phyloP scores from a whole-genome alignment of 768 basidiomycete genomes.

The Lactifluus rugatus region DNA sequence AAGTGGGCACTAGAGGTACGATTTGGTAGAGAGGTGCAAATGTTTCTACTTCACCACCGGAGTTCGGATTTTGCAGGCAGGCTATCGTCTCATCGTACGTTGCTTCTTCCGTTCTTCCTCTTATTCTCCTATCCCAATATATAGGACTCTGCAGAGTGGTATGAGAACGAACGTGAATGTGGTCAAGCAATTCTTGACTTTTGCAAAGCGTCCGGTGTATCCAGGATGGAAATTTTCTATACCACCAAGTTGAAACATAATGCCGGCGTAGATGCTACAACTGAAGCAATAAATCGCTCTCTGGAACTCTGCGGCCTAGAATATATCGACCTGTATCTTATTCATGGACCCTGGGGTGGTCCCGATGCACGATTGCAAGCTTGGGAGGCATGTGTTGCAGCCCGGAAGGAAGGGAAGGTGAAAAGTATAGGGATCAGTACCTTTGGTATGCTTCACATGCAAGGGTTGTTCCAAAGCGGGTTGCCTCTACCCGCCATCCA shows the following conservation, averaged over 20 bases:
- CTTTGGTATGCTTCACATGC: conserved; percentile 50
- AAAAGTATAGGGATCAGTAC: conserved; percentile 58
- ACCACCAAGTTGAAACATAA: conserved; percentile 63
- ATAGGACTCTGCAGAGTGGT: conserved; percentile 40
- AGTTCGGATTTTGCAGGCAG: conserved; percentile 33
- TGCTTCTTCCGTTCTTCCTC: neutral
- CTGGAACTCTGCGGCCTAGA: conserved; percentile 45
- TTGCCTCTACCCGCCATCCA: conserved; percentile 48
- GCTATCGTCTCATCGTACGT: conserved; percentile 55
- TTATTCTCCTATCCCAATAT: conserved; percentile 19
- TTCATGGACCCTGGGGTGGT: conserved; percentile 61
- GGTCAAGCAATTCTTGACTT: conserved; percentile 53
- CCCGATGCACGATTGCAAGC: conserved; percentile 44
- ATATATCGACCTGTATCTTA: conserved; percentile 62
- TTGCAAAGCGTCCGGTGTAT: conserved; percentile 35
- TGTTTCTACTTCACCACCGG: neutral
- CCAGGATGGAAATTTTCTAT: conserved; percentile 54
- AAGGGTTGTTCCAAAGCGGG: conserved; percentile 39
- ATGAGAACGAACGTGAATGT: conserved; percentile 59
- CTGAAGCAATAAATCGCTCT: conserved; percentile 42
- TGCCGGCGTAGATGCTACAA: conserved; percentile 39
- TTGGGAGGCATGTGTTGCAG: conserved; percentile 59
- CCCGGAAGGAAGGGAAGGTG: conserved; percentile 42
- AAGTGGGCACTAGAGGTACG: conserved; percentile 46
- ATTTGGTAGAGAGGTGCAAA: conserved; percentile 23